A percentile compares a stretch with the other conserved stretches of the same genome.
Conservation (phyloP, 352 stramenopile genomes). For the Pseudoperonospora humuli region DNA sequence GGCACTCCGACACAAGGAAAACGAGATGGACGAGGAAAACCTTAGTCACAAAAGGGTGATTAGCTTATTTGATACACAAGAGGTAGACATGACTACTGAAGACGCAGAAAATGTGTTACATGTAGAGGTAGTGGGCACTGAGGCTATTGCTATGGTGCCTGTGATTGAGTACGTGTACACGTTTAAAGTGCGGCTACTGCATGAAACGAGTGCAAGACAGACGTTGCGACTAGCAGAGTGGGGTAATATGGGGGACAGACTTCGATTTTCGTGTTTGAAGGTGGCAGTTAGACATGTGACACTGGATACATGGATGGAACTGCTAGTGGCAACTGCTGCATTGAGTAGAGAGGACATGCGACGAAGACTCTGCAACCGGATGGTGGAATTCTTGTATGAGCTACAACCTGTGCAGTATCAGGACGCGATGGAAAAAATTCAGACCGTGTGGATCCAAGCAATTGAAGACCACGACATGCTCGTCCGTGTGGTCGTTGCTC, state of each 20-base stretch:
- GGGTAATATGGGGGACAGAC: slow-evolving; percentile 27
- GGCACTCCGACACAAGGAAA: too few relatives aligned
- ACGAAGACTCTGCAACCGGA: slow-evolving; percentile 20
- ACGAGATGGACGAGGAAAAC: too few relatives aligned
- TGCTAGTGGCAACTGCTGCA: slow-evolving; percentile 20
- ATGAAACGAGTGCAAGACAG: slow-evolving; percentile 20
- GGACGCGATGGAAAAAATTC: slow-evolving; percentile 25
- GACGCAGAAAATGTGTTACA: too few relatives aligned
- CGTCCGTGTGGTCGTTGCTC: slow-evolving; percentile 24
- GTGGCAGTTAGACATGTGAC: slow-evolving; percentile 20
- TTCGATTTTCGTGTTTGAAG: slow-evolving; percentile 30
- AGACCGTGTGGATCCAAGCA: too few relatives aligned
- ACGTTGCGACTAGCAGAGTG: slow-evolving; percentile 36
- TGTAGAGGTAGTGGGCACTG: slow-evolving; percentile 29
- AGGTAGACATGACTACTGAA: too few relatives aligned
- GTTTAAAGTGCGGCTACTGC: slow-evolving; percentile 24
- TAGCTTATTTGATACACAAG: too few relatives aligned
- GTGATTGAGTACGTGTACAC: slow-evolving; percentile 52
- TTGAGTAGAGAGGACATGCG: slow-evolving; percentile 14
- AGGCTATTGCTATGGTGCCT: slow-evolving; percentile 25
- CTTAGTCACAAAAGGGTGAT: too few relatives aligned
- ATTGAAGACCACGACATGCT: slow-evolving; percentile 33
- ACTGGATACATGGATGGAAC: slow-evolving; percentile 34
- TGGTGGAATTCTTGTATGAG: slow-evolving; percentile 28
- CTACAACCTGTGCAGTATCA: slow-evolving; percentile 28